Percentiles rank a stretch among this genome's conserved stretches.
Conservation (phyloP, 768 basidiomycete species). For the Hypsizygus marmoreus region DNA sequence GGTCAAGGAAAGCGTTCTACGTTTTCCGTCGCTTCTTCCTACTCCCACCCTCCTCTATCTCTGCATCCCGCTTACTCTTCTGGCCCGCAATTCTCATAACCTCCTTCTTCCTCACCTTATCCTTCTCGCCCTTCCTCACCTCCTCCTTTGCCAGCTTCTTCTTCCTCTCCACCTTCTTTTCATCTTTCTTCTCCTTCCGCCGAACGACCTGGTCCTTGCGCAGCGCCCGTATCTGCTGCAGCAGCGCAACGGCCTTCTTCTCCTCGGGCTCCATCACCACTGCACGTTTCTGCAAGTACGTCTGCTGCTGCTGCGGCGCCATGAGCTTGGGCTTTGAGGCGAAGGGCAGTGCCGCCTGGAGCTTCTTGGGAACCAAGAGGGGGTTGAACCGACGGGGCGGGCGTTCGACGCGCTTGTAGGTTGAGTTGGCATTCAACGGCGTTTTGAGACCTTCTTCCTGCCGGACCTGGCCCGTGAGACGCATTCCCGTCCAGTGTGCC, state of each 20-base stretch:
- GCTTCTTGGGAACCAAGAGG: conserved; percentile 81
- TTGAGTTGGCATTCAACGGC: conserved; percentile 79
- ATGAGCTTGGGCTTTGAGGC: conserved; percentile 89
- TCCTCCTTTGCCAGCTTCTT: conserved; percentile 79
- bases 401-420: conserved; percentile 83
- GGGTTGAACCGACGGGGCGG: conserved; percentile 86
- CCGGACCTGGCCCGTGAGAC: conserved; percentile 90
- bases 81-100: conserved; percentile 71
- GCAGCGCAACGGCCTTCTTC: conserved; percentile 83
- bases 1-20: too few species aligned
- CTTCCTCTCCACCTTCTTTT: conserved; percentile 63
- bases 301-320: conserved; percentile 68
- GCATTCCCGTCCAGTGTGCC: conserved; percentile 89
- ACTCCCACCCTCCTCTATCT: conserved; percentile 56
- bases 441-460: conserved; percentile 85
- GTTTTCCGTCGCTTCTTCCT: conserved; percentile 55
- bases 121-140: conserved; percentile 60
- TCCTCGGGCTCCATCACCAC: conserved; percentile 96
- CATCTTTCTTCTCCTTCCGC: conserved; percentile 86
- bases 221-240: conserved; percentile 93
- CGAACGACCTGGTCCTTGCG: conserved; percentile 83
- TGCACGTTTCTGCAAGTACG: conserved; percentile 94
- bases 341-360: conserved; percentile 90
- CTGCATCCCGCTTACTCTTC: conserved; percentile 68
- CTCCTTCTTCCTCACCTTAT: conserved; percentile 76